These are phyloP conservation scores for Soucietia sequanensis DNA, from an alignment of 805 yeast genomes.

Conservation along the genomic window DNA sequence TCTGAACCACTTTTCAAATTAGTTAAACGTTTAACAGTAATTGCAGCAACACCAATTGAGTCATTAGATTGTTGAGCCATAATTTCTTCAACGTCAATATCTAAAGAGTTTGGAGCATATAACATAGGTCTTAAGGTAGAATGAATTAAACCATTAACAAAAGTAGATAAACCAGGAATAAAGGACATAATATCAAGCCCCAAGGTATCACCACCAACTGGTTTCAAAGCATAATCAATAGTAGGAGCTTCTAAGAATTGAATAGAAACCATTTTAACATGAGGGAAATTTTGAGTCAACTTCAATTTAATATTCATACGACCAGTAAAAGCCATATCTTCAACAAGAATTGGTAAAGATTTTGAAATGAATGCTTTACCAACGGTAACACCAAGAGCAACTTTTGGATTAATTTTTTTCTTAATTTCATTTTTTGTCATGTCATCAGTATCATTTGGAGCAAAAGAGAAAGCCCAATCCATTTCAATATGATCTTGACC, in stretches of 20 bases:
- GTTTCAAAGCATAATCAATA: slow-evolving; percentile 77
- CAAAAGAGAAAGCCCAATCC: slow-evolving; percentile 81
- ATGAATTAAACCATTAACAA: slow-evolving; percentile 69
- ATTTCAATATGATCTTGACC: slow-evolving; percentile 70
- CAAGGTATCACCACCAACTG: slow-evolving; percentile 86
- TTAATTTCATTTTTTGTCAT: slow-evolving; percentile 76
- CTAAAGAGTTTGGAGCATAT: slow-evolving; percentile 79
- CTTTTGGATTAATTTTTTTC: slow-evolving; percentile 74
- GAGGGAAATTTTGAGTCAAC: slow-evolving; percentile 70
- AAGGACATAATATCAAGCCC: slow-evolving; percentile 84
- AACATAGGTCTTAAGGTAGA: slow-evolving; percentile 72
- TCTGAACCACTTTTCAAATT: slow-evolving; percentile 43
- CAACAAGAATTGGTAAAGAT: slow-evolving; percentile 73
- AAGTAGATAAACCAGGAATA: slow-evolving; percentile 73
- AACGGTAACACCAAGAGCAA: slow-evolving; percentile 74
- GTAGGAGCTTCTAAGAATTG: slow-evolving; percentile 76
- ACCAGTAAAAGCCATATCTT: slow-evolving; percentile 76
- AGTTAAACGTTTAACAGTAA: slow-evolving; percentile 56
- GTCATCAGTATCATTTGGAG: slow-evolving; percentile 80
- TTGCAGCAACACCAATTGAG: slow-evolving; percentile 67
- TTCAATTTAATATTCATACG: slow-evolving; percentile 61
- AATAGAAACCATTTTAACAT: slow-evolving; percentile 67
- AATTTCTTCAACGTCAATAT: slow-evolving; percentile 70
- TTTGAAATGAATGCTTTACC: slow-evolving; percentile 82
- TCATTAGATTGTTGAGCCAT: slow-evolving; percentile 64